A percentile compares a stretch with the other conserved stretches of the same genome.
These are phyloP conservation scores for Eurotiales sp. DNA, from an alignment of 2,329 filamentous ascomycete species.

Conservation along the genomic window DNA sequence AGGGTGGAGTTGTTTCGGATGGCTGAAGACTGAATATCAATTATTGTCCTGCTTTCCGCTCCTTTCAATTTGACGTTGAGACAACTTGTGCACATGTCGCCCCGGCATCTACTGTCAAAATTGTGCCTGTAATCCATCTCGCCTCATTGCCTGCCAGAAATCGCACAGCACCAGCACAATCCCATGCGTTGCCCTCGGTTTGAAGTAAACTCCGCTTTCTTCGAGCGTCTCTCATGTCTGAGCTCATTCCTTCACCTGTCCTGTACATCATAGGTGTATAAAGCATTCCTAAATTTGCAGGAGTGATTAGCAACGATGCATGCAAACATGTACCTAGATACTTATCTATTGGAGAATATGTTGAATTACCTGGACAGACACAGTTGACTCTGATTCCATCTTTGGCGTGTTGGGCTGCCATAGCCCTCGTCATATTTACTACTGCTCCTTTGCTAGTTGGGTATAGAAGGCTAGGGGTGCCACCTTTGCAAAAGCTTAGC, in stretches of 20 bases:
- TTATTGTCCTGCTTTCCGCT: too few relatives aligned
- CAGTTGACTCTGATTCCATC: conserved; percentile 54
- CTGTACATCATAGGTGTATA: conserved; percentile 55
- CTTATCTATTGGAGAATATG: conserved; percentile 34
- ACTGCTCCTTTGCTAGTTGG: conserved; percentile 44
- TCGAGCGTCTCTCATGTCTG: conserved; percentile 48
- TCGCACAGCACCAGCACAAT: conserved; percentile 48
- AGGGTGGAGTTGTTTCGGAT: too few relatives aligned
- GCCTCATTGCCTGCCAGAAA: conserved; percentile 53
- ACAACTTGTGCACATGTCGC: conserved; percentile 26
- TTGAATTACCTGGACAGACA: conserved; percentile 25
- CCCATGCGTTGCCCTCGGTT: conserved; percentile 54
- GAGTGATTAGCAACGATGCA: not conserved
- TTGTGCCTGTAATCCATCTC: conserved; percentile 50
- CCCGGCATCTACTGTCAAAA: conserved; percentile 48
- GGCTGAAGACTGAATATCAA: too few relatives aligned
- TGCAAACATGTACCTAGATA: conserved; percentile 32
- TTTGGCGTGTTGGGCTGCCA: conserved; percentile 52
- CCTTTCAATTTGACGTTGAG: too few relatives aligned
- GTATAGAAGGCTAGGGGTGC: conserved; percentile 28
- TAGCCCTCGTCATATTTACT: conserved; percentile 55
- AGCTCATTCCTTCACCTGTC: conserved; percentile 44
- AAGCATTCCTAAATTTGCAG: conserved; percentile 34
- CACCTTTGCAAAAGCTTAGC: too few relatives aligned
- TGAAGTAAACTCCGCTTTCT: conserved; percentile 50